Base-by-base conservation (phyloP, 73 alveolate species). In the Tetrahymena thermophila region DNA sequence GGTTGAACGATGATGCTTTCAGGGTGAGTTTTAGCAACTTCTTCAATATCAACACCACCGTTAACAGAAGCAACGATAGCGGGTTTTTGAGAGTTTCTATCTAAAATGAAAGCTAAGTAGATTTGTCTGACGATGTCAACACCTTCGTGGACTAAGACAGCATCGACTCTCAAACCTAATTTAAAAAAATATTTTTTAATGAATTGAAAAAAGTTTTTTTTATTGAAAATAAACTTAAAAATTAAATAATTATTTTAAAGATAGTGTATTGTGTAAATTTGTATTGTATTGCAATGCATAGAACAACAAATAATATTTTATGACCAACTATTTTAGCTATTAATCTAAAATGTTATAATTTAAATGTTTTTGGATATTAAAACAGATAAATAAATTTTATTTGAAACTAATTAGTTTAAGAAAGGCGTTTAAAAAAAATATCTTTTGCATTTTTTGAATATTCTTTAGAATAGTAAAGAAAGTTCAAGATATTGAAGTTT, bases 31-130 rank as follows among this genome's bases (percentile, higher is more conserved):
- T 97, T 94, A 43, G 98, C 99, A 93, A 98, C 98, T 83, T 97
- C 98, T 96, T 98, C 98, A 58, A 98, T 98, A 85, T 98, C 98
- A 97, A 98, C 96, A 16, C 98, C 99, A 37, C 98, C 99, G 94
- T 97, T 96, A 31, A 84, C 94, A 7, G 98, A 96, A 38, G 96
- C 96, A 93, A 96, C 96, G 55, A 96, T 96, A 71, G 97, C 98
- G 35, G 98, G 96, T 55, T 98, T 97, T 94, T 96, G 94, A 4
- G 97, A 57, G 94, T 97, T 96, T 35, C 99, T 85, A 94, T 98
- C 99, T 42, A 96, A 95, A 35, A 98, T 94, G 95, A 98, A 85
- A 21, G 98, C 98, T 15, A 98, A 58, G 94, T 98, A 98, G 58
- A 96, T 84, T 94, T 98, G 96, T 14, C 97, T 50, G n/a, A 95